Evolutionary conservation across 345 rosid species (phyloP), one percentile per base, ranked within the genome.

Genomic region (Arabidopsis arenosa): DNA sequence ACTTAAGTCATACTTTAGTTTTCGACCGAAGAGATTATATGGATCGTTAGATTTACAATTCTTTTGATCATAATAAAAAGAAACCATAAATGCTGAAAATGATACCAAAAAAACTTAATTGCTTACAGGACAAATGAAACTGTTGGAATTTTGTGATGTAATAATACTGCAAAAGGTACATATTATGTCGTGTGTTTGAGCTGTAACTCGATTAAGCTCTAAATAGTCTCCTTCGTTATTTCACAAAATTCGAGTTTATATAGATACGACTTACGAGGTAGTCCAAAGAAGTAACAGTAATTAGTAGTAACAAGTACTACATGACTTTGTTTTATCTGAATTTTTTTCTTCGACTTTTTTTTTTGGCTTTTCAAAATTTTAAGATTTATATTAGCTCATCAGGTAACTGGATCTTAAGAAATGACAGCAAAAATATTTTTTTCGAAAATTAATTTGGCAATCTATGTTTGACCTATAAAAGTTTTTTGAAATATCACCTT

Each of bases 131-230:
- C 79, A 75, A 52, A 75, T 68, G 51, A 40, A 30, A 40, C 17
- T 52, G 68, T 75, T 75, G 74, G 79, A 68, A 75, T 44, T 75
- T 75, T 75, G 68, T 40, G 79, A 51, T 13, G 53, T 6, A 65
- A 75, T 66, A 39, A 75, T 66, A 39, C 51, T 59, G 44, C 67
- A 49, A 41, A 39, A 15, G 47, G 67, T 52, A 28, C 67, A 49
- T 39, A 49, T 48, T 44, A 75, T 21, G 56, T 40, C 54, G 28
- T 53, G 28, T 53, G 47, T 55, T 73, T 63, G 44, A 73, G 21
- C 21, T 18, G 21, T 18, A 18, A 18, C 21, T 18, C 21, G 21
- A 18, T 18, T 18, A 1, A 18, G 47, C 65, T 56, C 13, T 33
- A 32, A 23, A 66, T 35, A 56, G 57, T 3, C 41, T 55, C 49